These are phyloP conservation scores for Phytophthora hibernalis DNA, from an alignment of 352 stramenopile genomes.

Conservation along the genomic window DNA sequence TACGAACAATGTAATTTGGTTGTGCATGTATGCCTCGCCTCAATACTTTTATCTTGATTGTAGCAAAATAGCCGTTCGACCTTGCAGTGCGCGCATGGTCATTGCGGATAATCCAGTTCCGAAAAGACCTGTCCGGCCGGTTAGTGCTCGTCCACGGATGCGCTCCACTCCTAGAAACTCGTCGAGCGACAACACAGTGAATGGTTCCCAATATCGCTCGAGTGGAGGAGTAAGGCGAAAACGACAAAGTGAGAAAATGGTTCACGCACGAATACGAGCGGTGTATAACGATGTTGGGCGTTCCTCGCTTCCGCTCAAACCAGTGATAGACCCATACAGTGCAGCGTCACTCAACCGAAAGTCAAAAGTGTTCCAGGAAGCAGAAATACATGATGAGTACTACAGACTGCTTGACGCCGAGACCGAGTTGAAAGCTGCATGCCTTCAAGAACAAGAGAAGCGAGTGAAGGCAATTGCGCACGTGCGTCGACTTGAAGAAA, in stretches of 20 bases:
- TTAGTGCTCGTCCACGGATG: slow-evolving; percentile 51
- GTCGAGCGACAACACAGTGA: slow-evolving; percentile 1
- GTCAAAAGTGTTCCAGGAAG: slow-evolving; percentile 55
- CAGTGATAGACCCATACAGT: slow-evolving; percentile 31
- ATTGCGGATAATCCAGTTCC: slow-evolving; percentile 46
- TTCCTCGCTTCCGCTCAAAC: slow-evolving; percentile 19
- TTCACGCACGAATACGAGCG: slow-evolving; percentile 55
- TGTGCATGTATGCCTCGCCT: not conserved
- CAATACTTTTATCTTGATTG: slow-evolving; percentile 9
- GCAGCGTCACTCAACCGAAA: slow-evolving; percentile 44
- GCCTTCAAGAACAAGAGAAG: slow-evolving; percentile 59
- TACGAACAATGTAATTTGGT: not conserved
- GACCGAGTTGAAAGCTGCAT: slow-evolving; percentile 52
- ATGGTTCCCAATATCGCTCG: slow-evolving; percentile 9
- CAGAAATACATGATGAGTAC: slow-evolving; percentile 70
- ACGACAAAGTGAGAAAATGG: slow-evolving; percentile 37
- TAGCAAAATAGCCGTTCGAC: slow-evolving; percentile 49
- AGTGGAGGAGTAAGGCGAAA: slow-evolving; percentile 43
- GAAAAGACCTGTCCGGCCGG: slow-evolving; percentile 39
- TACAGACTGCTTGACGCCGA: slow-evolving; percentile 63
- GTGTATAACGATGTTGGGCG: slow-evolving; percentile 58
- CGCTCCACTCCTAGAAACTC: slow-evolving; percentile 18
- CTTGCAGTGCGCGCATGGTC: slow-evolving; percentile 57
- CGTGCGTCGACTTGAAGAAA: slow-evolving; percentile 66
- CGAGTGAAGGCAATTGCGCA: slow-evolving; percentile 57